Conservation (phyloP, 352 stramenopile species). For the Phytopythium chamaehyphon region DNA sequence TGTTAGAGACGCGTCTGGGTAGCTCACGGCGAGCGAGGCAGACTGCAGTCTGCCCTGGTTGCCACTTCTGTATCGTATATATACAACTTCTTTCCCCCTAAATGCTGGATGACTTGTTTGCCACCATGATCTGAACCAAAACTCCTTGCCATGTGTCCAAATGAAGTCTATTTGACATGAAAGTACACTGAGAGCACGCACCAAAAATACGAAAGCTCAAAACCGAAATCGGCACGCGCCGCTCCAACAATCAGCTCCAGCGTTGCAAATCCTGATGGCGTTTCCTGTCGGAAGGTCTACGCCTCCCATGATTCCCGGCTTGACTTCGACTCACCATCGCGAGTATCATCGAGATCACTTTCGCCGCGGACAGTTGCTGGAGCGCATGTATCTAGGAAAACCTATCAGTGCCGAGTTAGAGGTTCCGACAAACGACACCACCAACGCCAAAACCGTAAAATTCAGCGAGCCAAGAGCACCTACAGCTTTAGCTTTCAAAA, state of each 20-base stretch:
- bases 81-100: neutral
- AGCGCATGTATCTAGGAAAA: conserved; percentile 60
- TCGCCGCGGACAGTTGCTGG: conserved; percentile 53
- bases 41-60: neutral
- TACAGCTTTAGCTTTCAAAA: conserved; percentile 5
- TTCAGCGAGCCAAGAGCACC: conserved; percentile 1
- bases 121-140: too few species aligned
- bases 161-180: too few species aligned
- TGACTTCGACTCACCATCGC: conserved; percentile 47
- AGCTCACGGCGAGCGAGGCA: too few species aligned
- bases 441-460: conserved; percentile 10
- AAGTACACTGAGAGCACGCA: too few species aligned
- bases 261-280: too few species aligned
- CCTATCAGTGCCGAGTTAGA: conserved; percentile 14
- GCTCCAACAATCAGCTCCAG: too few species aligned
- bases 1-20: conserved; percentile 6
- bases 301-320: conserved; percentile 47
- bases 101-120: neutral
- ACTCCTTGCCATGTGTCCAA: too few species aligned
- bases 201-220: too few species aligned
- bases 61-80: conserved; percentile 8
- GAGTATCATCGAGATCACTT: conserved; percentile 47
- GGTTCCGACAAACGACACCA: conserved; percentile 4
- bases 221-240: too few species aligned
- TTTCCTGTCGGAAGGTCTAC: neutral